Percentiles rank a stretch among this genome's conserved stretches.
Evolutionary conservation across 257 asterid genomes (phyloP).

Genomic region (Lycium ferocissimum): DNA sequence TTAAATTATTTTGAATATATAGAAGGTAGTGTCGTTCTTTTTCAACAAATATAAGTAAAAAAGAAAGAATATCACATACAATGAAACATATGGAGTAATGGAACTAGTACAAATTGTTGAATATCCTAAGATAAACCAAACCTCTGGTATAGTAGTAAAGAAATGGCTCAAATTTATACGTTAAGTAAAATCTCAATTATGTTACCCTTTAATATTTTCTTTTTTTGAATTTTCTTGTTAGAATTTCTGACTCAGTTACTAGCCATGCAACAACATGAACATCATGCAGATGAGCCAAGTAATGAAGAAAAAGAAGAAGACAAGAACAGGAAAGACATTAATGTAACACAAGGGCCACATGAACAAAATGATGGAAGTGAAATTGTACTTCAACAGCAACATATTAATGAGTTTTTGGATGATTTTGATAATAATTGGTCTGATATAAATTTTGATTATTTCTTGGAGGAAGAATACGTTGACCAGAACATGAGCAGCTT

Average conservation of each 20-base stretch:
- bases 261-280: constrained; percentile 11
- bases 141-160: too few relatives aligned
- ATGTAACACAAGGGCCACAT: background rate
- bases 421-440: constrained; percentile 17
- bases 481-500: too few relatives aligned
- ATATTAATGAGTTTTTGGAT: background rate
- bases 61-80: background rate
- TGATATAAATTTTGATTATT: background rate
- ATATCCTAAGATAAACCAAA: too few relatives aligned
- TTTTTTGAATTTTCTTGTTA: background rate
- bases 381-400: background rate
- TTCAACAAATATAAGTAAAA: background rate
- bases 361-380: background rate
- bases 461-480: background rate
- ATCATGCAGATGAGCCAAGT: background rate
- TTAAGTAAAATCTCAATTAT: background rate
- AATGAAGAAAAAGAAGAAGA: background rate
- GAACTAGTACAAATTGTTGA: background rate
- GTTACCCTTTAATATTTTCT: background rate
- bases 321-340: background rate
- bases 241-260: background rate
- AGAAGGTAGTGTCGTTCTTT: background rate
- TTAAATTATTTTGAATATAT: too few relatives aligned
- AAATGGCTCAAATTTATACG: too few relatives aligned
- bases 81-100: too few relatives aligned